Evolutionary conservation across 345 rosid species (phyloP), one percentile per base, ranked within the genome.

Genomic region (Salix udensis): DNA sequence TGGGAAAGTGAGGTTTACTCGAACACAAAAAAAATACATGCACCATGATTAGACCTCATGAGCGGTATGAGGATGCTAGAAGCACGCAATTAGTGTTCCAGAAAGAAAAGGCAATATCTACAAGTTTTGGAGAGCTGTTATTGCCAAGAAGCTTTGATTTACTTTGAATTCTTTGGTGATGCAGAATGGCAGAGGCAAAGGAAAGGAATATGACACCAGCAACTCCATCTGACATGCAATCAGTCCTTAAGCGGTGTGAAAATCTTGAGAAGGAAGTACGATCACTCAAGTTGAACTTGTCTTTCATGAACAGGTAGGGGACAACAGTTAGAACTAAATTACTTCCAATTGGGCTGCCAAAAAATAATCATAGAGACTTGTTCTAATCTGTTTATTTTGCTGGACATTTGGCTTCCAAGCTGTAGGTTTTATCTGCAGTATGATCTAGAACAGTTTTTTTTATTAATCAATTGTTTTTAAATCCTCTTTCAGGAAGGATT

Each of bases 111-210:
- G 46, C 14, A 42, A 42, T 42, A 42, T 10, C 10, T 53, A 2
- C 61, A 21, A 4, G 24, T 21, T 21, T 55, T 21, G 23, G 62
- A 55, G 62, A 24, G 3, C 9, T 21, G 62, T 2, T 9, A n/a
- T 21, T 55, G 23, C 62, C 62, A n/a, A 24, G 26, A 1, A 53
- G 13, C 12, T 53, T 55, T 55, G 62, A 55, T 55, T 55, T 9
- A 55, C 62, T 1, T n/a, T 55, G 62, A 55, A 55, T 55, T 34
- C 14, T 11, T 77, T 70, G 79, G 39, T 78, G 73, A 55, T 73
- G 74, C 60, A 91, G 95, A 83, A 91, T 91, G 95, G 96, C 93
- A 19, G 96, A 89, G 81, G 96, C 96, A 69, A 89, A 89, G 77
- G 96, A 88, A 80, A 81, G 89, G 76, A 89, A 79, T 80, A 82